phyloP scores from a whole-genome alignment of 495 filamentous ascomycete species.

The Xylaria intraflava region DNA sequence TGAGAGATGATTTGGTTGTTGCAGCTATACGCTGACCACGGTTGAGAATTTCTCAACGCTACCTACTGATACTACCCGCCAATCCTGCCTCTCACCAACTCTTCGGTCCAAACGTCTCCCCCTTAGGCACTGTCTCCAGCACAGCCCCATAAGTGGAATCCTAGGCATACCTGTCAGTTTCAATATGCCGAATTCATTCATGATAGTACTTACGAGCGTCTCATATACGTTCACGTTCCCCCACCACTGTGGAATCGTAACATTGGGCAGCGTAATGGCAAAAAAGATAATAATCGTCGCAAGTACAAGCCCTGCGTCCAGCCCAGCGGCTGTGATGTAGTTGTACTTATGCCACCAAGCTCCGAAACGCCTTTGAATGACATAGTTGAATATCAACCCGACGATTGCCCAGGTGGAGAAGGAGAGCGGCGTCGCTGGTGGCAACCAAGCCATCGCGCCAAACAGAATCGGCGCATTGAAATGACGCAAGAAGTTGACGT shows the following conservation, averaged over 20 bases:
- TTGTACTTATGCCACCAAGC: slow-evolving; percentile 59
- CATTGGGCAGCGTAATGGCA: slow-evolving; percentile 34
- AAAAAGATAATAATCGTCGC: slow-evolving; percentile 44
- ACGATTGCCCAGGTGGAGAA: slow-evolving; percentile 55
- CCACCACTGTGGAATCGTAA: slow-evolving; percentile 43
- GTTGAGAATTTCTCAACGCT: no score
- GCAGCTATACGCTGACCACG: no score
- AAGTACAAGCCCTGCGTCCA: slow-evolving; percentile 39
- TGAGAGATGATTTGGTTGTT: no score
- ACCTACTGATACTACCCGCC: not conserved
- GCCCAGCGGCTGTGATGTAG: slow-evolving; percentile 56
- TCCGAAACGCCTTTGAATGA: slow-evolving; percentile 41
- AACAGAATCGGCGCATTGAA: slow-evolving; percentile 55
- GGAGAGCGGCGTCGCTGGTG: slow-evolving; percentile 53
- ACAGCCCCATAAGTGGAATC: slow-evolving; percentile 26
- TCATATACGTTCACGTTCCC: slow-evolving; percentile 38
- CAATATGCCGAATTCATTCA: not conserved
- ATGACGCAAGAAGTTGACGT: slow-evolving; percentile 39
- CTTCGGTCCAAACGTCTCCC: slow-evolving; percentile 30
- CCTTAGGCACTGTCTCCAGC: slow-evolving; percentile 29
- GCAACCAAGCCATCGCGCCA: slow-evolving; percentile 50
- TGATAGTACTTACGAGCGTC: slow-evolving; percentile 20
- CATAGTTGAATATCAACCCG: slow-evolving; percentile 52
- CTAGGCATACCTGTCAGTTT: slow-evolving; percentile 15
- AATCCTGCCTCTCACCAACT: slow-evolving; percentile 35